Conservation (phyloP, 345 rosid species). For the Citrus maxima region DNA sequence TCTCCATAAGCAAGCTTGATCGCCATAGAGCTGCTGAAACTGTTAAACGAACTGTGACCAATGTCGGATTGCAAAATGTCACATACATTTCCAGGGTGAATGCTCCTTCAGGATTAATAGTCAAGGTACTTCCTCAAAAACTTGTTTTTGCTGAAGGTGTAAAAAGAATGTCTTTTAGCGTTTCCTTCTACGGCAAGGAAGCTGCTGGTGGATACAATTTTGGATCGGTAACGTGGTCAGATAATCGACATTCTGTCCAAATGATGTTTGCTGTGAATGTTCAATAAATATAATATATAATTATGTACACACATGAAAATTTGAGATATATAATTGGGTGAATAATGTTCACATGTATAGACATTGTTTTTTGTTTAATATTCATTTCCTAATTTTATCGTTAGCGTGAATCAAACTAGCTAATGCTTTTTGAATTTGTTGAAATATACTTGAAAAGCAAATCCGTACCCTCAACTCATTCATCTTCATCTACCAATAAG, state of each 20-base stretch:
- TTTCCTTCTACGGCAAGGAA: conserved; percentile 40
- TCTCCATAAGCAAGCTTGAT: conserved; percentile 54
- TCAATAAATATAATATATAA: conserved; percentile 3
- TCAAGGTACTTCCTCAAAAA: conserved; percentile 48
- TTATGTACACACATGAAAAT: not conserved
- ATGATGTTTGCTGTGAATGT: conserved; percentile 55
- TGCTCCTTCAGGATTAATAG: conserved; percentile 50
- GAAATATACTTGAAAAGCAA: too few relatives aligned
- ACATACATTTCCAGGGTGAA: conserved; percentile 43
- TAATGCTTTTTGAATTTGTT: too few relatives aligned
- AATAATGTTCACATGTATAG: too few relatives aligned
- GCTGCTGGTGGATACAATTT: conserved; percentile 54
- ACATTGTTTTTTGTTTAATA: too few relatives aligned
- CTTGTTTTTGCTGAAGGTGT: conserved; percentile 32
- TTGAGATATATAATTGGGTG: not conserved
- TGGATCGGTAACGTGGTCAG: conserved; percentile 62
- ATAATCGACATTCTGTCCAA: conserved; percentile 50
- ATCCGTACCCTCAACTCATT: too few relatives aligned
- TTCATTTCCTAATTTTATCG: too few relatives aligned
- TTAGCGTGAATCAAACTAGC: too few relatives aligned
- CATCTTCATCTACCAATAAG: too few relatives aligned
- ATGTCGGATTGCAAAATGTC: conserved; percentile 51
- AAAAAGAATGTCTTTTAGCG: conserved; percentile 36
- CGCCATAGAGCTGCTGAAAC: conserved; percentile 17
- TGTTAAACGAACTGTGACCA: conserved; percentile 51